These are phyloP conservation scores for Phytophthora kernoviae DNA, from an alignment of 352 stramenopile genomes.

Conservation along the genomic window DNA sequence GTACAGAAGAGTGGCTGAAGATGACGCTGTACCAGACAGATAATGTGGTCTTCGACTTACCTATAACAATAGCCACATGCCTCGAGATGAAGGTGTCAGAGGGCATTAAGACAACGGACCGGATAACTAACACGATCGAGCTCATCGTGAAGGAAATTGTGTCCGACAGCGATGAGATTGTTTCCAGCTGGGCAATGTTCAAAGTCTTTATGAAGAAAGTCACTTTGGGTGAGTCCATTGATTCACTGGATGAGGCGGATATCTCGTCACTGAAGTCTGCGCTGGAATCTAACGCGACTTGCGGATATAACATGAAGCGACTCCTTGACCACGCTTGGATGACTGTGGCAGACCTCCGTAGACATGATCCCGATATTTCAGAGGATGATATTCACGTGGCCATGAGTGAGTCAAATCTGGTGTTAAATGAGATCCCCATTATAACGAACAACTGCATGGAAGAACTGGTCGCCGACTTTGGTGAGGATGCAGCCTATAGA, in stretches of 20 bases:
- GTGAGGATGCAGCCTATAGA: conserved; percentile 10
- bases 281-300: conserved; percentile 20
- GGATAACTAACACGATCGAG: conserved; percentile 37
- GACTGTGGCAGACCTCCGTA: conserved; percentile 16
- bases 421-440: conserved; percentile 47
- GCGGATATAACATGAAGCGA: conserved; percentile 27
- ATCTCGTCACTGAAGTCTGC: conserved; percentile 23
- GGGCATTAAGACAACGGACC: conserved; percentile 17
- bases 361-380: conserved; percentile 14
- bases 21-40: conserved; percentile 41
- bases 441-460: conserved; percentile 41
- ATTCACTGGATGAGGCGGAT: conserved; percentile 14
- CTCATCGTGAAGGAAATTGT: conserved; percentile 36
- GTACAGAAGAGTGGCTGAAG: conserved; percentile 34
- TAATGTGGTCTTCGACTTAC: conserved; percentile 44
- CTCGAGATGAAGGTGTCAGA: conserved; percentile 29
- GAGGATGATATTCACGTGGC: conserved; percentile 24
- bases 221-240: conserved; percentile 13
- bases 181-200: conserved; percentile 21
- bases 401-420: conserved; percentile 35
- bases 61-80: conserved; percentile 38
- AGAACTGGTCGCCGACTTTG: conserved; percentile 21
- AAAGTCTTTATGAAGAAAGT: conserved; percentile 29
- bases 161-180: conserved; percentile 23
- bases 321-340: conserved; percentile 28